Percentiles rank a stretch among this genome's conserved stretches.
Conservation (phyloP, 2,329 filamentous ascomycete species). For the Cryphonectria carpinicola region DNA sequence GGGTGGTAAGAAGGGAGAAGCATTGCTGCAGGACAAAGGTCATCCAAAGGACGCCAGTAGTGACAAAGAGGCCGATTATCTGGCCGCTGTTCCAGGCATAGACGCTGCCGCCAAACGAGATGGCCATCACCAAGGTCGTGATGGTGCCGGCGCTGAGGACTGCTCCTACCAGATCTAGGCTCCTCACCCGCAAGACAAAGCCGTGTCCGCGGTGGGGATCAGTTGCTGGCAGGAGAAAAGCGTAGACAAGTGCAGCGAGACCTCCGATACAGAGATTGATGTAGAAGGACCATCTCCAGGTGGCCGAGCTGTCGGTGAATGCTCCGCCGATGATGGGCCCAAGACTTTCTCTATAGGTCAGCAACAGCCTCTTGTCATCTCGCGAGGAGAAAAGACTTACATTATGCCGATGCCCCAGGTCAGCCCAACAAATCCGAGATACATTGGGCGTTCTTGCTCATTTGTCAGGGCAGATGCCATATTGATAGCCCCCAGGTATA, state of each 20-base stretch:
- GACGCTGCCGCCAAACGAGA: conserved; percentile 53
- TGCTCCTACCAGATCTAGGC: conserved; percentile 49
- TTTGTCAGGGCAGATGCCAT: conserved; percentile 17
- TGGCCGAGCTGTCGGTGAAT: conserved; percentile 46
- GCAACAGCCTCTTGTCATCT: background rate
- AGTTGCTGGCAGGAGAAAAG: conserved; percentile 37
- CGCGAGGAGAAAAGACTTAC: background rate
- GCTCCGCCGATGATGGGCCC: conserved; percentile 37
- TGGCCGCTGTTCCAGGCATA: conserved; percentile 51
- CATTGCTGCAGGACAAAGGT: conserved; percentile 51
- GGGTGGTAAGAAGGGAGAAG: conserved; percentile 45
- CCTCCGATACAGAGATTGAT: conserved; percentile 43
- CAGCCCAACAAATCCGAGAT: conserved; percentile 14
- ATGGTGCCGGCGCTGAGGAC: conserved; percentile 47
- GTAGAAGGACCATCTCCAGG: conserved; percentile 51
- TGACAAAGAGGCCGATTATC: conserved; percentile 51
- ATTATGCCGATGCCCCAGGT: conserved; percentile 20
- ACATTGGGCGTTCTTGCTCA: conserved; percentile 20
- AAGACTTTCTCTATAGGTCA: background rate
- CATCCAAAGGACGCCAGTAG: conserved; percentile 46
- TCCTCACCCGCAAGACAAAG: conserved; percentile 8
- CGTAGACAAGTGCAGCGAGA: conserved; percentile 35
- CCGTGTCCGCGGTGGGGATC: conserved; percentile 21
- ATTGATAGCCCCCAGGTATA: conserved; percentile 25
- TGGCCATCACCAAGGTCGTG: conserved; percentile 48